Evolutionary conservation across 306 rosid genomes (phyloP).

Genomic region (Quercus alba): DNA sequence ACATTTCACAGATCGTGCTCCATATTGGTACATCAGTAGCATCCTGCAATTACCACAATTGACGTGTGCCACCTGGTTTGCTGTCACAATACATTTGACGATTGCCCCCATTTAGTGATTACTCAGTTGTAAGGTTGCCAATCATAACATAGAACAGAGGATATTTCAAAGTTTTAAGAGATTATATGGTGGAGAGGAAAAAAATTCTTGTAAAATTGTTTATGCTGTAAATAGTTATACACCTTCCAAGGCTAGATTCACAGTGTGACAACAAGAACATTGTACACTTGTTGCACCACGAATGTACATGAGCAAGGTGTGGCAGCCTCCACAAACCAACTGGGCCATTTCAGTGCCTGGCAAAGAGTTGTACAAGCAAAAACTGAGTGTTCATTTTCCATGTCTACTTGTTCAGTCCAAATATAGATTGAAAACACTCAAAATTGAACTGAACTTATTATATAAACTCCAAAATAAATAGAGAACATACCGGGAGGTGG

Average conservation of each 20-base stretch:
- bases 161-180: background rate
- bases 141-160: background rate
- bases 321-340: slow-evolving; percentile 96
- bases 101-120: slow-evolving; percentile 7
- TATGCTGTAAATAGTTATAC: slow-evolving; percentile 7
- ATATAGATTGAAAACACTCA: background rate
- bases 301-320: slow-evolving; percentile 93
- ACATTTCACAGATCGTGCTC: slow-evolving; percentile 94
- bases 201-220: background rate
- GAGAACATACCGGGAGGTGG: slow-evolving; percentile 83
- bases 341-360: slow-evolving; percentile 99
- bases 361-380: background rate
- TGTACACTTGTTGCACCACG: slow-evolving; percentile 96
- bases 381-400: background rate
- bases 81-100: slow-evolving; percentile 47
- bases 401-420: slow-evolving; percentile 1
- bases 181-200: slow-evolving; percentile 4
- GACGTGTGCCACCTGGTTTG: slow-evolving; percentile 98
- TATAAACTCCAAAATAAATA: background rate
- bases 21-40: slow-evolving; percentile 92
- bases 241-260: slow-evolving; percentile 97
- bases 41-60: slow-evolving; percentile 94
- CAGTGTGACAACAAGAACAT: slow-evolving; percentile 98
- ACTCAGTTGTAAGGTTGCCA: background rate
- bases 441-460: slow-evolving; percentile 11